Conservation (phyloP, 176 grass and related monocot species). For the Dactylis glomerata region DNA sequence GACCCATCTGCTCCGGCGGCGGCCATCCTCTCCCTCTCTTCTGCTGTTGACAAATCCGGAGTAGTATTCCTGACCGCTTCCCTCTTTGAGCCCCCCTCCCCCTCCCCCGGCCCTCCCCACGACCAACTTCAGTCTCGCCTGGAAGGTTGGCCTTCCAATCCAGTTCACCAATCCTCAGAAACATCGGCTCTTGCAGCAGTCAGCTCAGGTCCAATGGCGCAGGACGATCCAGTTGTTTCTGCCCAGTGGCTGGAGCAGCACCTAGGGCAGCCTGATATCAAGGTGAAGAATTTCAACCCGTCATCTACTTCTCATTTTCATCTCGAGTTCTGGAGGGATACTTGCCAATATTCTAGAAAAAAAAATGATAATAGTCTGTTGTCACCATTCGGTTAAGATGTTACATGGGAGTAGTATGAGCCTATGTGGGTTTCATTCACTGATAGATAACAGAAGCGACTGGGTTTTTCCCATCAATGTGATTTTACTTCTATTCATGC, state of each 20-base stretch:
- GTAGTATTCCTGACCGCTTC: background rate
- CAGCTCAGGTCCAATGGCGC: constrained; percentile 42
- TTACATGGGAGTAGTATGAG: background rate
- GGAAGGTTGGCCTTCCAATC: constrained; percentile 1
- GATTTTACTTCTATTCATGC: background rate
- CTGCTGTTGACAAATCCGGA: background rate
- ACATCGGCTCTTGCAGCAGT: background rate
- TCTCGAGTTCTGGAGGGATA: background rate
- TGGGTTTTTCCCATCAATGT: background rate
- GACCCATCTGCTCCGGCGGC: background rate
- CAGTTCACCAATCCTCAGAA: background rate
- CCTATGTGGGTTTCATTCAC: background rate
- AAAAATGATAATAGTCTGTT: background rate
- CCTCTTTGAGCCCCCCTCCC: background rate
- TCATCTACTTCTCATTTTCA: background rate
- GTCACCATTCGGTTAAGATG: background rate
- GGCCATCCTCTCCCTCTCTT: background rate
- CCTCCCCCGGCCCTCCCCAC: background rate
- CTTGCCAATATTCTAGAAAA: background rate
- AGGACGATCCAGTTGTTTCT: constrained; percentile 64
- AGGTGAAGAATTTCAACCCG: constrained; percentile 21
- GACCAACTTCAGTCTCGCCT: background rate
- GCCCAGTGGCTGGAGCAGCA: constrained; percentile 70
- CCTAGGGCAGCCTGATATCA: constrained; percentile 59
- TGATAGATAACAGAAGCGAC: background rate